phyloP scores from a whole-genome alignment of 768 basidiomycete species.

The Lactarius indigo region DNA sequence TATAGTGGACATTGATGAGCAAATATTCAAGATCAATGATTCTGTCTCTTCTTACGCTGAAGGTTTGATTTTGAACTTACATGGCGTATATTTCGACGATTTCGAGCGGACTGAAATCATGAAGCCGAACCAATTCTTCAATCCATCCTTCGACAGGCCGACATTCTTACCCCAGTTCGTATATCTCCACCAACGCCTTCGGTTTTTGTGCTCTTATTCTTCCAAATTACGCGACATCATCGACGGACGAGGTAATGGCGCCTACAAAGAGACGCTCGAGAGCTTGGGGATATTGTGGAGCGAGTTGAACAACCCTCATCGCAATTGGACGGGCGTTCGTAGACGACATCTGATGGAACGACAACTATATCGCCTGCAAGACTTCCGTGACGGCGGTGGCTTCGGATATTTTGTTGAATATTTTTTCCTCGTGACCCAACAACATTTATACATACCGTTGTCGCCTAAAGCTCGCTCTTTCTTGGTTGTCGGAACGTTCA shows the following conservation, averaged over 20 bases:
- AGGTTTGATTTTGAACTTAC: not conserved
- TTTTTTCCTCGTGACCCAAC: not conserved
- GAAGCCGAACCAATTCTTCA: not conserved
- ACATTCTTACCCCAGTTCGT: not conserved
- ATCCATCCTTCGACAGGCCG: too few species aligned
- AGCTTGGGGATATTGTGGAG: not conserved
- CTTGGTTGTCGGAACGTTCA: not conserved
- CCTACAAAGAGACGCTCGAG: not conserved
- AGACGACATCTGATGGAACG: not conserved
- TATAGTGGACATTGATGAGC: not conserved
- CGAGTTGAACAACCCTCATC: not conserved
- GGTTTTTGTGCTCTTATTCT: not conserved
- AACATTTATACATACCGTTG: not conserved
- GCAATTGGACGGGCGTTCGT: not conserved
- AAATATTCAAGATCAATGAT: not conserved
- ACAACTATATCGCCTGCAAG: not conserved
- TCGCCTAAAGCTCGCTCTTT: not conserved
- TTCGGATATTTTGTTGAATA: not conserved
- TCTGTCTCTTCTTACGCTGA: too few species aligned
- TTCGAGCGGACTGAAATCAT: not conserved
- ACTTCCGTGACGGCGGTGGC: not conserved
- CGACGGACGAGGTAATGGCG: not conserved
- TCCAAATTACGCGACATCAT: not conserved
- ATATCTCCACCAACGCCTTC: not conserved
- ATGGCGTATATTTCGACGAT: not conserved